Base-by-base conservation (phyloP, 495 filamentous ascomycete species). In the Bathelium albidoporum region DNA sequence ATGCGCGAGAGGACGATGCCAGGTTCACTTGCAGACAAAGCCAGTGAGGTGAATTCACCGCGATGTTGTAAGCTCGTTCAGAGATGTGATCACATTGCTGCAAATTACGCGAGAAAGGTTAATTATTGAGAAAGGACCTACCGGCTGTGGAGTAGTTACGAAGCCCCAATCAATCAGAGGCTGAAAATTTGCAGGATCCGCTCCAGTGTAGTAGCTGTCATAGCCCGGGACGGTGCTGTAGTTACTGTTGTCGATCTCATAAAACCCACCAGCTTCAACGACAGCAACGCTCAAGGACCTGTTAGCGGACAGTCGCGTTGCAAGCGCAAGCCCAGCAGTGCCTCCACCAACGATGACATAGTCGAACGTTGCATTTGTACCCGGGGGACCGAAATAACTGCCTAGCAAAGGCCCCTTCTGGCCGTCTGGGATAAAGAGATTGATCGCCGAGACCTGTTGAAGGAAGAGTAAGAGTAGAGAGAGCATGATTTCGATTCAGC, bases 101-200 rank as follows among this genome's bases (percentile, higher is more conserved):
- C n/a, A n/a, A n/a, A n/a, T n/a, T n/a, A n/a, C n/a, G n/a, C n/a
- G n/a, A n/a, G n/a, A n/a, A n/a, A n/a, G n/a, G n/a, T n/a, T n/a
- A n/a, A n/a, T n/a, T n/a, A n/a, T n/a, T n/a, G 20, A 24, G 24
- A 55, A 55, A 29, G 24, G 49, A 29, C 49, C n/a, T 55, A 55
- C 49, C 2, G 39, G 26, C 43, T 71, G 67, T 29, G 69, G 67
- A 16, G 43, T 63, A 1, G 69, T 71, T n/a, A 44, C 31, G 43
- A 68, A 62, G 32, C 58, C 41, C 68, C 68, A 72, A 61, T 73
- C 70, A 18, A 72, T 52, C 20, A 70, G 58, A 16, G 68, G 71
- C 11, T 69, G 59, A 22, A 29, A 36, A 39, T 66, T 62, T 3
- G 14, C 34, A 2, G 58, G 62, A 24, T 32, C 59, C 32, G 39